Evolutionary conservation across 2,329 filamentous ascomycete genomes (phyloP), one percentile per base, ranked within the genome.

Genomic region (Stachybotrys chartarum): DNA sequence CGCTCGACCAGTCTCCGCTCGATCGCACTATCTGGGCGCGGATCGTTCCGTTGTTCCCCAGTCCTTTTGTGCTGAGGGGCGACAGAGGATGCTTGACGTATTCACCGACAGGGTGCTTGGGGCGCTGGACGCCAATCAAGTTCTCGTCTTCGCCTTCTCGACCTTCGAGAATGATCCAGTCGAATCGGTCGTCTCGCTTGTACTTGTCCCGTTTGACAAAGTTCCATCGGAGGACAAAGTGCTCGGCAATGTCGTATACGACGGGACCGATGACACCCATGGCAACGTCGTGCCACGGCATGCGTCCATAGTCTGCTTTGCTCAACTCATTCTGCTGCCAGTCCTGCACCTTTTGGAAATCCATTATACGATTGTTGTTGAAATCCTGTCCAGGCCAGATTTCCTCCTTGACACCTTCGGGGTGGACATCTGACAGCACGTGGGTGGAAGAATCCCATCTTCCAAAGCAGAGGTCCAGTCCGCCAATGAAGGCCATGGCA

Each of bases 131-230:
- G 39, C 86, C 91, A 31, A 96, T 79, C 1, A 97, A 78, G 66
- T 96, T 90, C 66, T 97, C 91, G 60, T 96, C 82, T 0, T 89
- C 80, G 7, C 84, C 88, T 55, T 87, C 81, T 14, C 90, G 84
- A 7, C 89, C 91, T 56, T 90, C 85, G 57, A 97, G 72, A 57
- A 84, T 79, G 6, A 97, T 77, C 91, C 92, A 97, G 66, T 95
- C 90, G 61, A 90, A 95, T 44, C 84, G 78, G 0, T 84, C 77
- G 61, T 93, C 88, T 6, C 92, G 87, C 77, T 97, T 97, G 75
- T 97, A 97, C 75, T 97, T 97, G 78, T 97, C 93, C 42, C 93
- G 85, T 74, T 97, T 97, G 73, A 93, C 80, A 65, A 96, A 96
- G 67, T 99, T 97, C 94, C 93, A 97, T 39, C 94, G 84, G 50